A percentile compares a stretch with the other conserved stretches of the same genome.
phyloP scores from a whole-genome alignment of 1,139 yeast species.

The Suhomyces anneliseae region DNA sequence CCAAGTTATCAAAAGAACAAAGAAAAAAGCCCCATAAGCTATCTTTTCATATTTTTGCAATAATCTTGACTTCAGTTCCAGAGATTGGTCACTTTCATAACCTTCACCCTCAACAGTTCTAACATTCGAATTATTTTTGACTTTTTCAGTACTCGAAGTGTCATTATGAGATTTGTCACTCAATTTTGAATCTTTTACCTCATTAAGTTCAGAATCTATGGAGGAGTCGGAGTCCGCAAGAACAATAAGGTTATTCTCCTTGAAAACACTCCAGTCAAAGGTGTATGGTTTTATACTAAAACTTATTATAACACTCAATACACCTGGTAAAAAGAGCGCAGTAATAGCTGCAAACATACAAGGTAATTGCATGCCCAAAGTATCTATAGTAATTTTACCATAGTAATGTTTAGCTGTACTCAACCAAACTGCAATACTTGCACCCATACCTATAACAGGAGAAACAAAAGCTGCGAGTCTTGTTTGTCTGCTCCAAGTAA shows the following conservation, averaged over 20 bases:
- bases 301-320: conserved; percentile 26
- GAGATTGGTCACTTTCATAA: neutral
- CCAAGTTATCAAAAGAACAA: conserved; percentile 34
- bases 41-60: conserved; percentile 16
- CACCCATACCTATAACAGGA: conserved; percentile 25
- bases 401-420: conserved; percentile 26
- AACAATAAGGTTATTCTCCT: conserved; percentile 20
- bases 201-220: conserved; percentile 2
- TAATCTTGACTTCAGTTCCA: neutral
- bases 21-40: conserved; percentile 29
- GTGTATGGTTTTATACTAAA: conserved; percentile 26
- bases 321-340: conserved; percentile 33
- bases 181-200: neutral
- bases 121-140: conserved; percentile 5
- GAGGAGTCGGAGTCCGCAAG: conserved; percentile 14
- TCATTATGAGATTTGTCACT: neutral
- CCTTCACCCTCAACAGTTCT: neutral
- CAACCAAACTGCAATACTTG: conserved; percentile 28
- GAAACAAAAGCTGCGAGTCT: conserved; percentile 26
- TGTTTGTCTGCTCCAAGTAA: conserved; percentile 35
- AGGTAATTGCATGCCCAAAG: conserved; percentile 7
- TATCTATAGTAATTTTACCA: conserved; percentile 24
- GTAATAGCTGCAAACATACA: conserved; percentile 22
- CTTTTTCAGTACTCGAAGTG: conserved; percentile 2
- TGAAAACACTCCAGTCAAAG: conserved; percentile 34